Percentiles rank a stretch among this genome's conserved stretches.
Evolutionary conservation across 345 rosid genomes (phyloP).

Genomic region (Corchorus capsularis): DNA sequence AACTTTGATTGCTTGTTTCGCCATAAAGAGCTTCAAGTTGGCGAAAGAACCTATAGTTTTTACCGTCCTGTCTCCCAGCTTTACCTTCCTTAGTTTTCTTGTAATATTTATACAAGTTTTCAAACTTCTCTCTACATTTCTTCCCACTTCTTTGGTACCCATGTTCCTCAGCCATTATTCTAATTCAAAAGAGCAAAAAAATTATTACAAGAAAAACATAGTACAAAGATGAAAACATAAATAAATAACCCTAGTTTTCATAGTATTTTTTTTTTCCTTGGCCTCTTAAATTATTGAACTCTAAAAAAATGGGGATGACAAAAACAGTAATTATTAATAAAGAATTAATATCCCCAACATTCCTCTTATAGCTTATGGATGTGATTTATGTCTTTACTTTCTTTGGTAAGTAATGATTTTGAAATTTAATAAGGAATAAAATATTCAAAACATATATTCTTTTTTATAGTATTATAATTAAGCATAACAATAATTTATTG

Average conservation of each 20-base stretch:
- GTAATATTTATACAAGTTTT: conserved; percentile 64
- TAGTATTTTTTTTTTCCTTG: neutral
- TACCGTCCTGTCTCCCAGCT: conserved; percentile 62
- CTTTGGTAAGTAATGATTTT: neutral
- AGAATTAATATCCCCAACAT: conserved; percentile 20
- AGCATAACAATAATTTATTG: neutral
- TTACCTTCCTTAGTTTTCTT: conserved; percentile 69
- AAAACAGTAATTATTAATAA: neutral
- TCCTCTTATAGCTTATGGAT: conserved; percentile 10
- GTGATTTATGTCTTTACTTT: conserved; percentile 4
- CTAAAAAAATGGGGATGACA: neutral
- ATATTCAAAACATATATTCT: neutral
- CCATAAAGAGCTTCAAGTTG: conserved; percentile 63
- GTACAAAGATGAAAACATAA: neutral
- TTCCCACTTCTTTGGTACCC: conserved; percentile 61
- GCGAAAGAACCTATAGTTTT: conserved; percentile 58
- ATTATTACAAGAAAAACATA: neutral
- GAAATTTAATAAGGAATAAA: conserved; percentile 11
- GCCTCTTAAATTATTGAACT: neutral
- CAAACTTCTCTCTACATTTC: conserved; percentile 68
- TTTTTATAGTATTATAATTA: neutral
- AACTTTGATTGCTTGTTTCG: conserved; percentile 32
- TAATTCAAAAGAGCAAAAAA: conserved; percentile 13
- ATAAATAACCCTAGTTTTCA: neutral
- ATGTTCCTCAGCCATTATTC: conserved; percentile 58